Conservation (phyloP, 768 basidiomycete species). For the Panaeolus papilionaceus region DNA sequence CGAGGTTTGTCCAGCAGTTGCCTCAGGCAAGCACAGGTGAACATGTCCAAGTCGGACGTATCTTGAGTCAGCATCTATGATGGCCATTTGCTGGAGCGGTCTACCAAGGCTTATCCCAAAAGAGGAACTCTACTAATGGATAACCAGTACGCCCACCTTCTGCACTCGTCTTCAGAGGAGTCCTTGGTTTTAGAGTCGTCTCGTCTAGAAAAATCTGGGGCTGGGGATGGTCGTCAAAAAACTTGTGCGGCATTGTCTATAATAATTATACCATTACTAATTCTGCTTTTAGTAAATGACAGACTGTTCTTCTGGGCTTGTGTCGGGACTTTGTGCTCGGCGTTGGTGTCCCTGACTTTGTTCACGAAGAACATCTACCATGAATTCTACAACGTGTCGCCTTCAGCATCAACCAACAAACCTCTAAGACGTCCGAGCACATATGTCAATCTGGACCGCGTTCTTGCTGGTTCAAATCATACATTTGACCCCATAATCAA, state of each 20-base stretch:
- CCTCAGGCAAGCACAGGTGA: background rate
- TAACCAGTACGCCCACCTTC: slow-evolving; percentile 3
- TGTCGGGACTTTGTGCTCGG: background rate
- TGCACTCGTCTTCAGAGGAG: background rate
- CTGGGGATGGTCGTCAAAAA: background rate
- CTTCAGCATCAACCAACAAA: background rate
- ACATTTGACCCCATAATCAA: slow-evolving; percentile 12
- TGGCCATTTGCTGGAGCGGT: background rate
- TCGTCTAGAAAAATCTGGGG: background rate
- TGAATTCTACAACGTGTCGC: background rate
- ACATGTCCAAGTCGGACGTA: background rate
- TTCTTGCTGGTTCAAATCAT: slow-evolving; percentile 1
- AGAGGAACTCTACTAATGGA: background rate
- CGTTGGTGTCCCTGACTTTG: background rate
- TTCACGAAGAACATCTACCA: background rate
- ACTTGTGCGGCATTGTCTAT: background rate
- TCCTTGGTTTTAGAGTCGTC: background rate
- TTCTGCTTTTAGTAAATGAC: background rate
- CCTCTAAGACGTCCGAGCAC: slow-evolving; percentile 14
- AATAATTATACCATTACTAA: background rate
- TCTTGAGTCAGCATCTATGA: background rate
- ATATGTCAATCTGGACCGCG: slow-evolving; percentile 17
- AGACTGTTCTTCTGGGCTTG: background rate
- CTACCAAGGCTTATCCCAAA: background rate
- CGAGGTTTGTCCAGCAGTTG: background rate